Evolutionary conservation across 148 eudicot genomes (phyloP).

Genomic region (Gaultheria prostrata): DNA sequence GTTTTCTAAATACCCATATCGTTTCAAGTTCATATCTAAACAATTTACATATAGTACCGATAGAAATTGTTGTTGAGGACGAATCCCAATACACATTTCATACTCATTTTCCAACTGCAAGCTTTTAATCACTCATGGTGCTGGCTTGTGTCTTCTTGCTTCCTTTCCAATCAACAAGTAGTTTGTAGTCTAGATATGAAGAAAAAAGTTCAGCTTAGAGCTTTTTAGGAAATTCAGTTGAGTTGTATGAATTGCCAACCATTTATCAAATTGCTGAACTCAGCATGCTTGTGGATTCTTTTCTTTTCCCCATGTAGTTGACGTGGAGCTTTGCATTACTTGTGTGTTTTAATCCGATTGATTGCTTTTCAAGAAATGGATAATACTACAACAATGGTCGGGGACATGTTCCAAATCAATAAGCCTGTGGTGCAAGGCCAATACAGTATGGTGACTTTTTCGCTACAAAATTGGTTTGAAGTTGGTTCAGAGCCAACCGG

Average conservation of each 20-base stretch:
- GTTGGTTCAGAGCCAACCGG: neutral
- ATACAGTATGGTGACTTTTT: slow-evolving; percentile 46
- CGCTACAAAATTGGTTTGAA: neutral
- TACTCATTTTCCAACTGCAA: neutral
- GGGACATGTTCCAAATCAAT: slow-evolving; percentile 44
- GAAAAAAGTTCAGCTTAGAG: too few species aligned
- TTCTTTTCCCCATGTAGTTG: slow-evolving; percentile 32
- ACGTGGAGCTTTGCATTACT: slow-evolving; percentile 49
- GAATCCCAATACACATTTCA: too few species aligned
- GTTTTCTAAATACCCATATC: too few species aligned
- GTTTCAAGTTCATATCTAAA: too few species aligned
- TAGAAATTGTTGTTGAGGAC: too few species aligned
- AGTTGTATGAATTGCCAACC: neutral
- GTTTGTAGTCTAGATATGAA: neutral
- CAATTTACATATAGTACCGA: too few species aligned
- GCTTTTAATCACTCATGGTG: neutral
- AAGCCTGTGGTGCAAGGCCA: slow-evolving; percentile 87
- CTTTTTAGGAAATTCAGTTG: neutral
- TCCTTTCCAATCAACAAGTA: neutral
- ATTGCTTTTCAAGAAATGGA: slow-evolving; percentile 68
- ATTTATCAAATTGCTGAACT: neutral
- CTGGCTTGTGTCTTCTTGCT: neutral
- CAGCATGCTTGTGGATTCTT: neutral
- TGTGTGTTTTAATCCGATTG: slow-evolving; percentile 62
- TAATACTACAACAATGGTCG: slow-evolving; percentile 69